Conservation (phyloP, 2,329 filamentous ascomycete genomes). For the Penicillium sp. region DNA sequence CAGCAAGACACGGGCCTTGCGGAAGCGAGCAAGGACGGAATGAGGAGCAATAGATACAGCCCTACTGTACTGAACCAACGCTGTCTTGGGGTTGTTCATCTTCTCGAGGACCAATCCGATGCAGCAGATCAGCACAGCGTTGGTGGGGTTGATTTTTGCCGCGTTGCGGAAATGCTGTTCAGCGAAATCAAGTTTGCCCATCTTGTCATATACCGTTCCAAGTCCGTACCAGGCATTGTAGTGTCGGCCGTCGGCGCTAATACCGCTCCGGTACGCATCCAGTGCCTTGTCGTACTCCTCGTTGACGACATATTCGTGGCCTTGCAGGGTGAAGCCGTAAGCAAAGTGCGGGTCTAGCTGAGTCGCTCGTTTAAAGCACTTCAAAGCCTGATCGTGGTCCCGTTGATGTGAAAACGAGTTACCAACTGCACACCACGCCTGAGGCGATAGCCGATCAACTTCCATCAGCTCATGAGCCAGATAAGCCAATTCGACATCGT, state of each 20-base stretch:
- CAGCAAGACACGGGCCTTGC: slow-evolving; percentile 87
- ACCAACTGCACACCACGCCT: slow-evolving; percentile 94
- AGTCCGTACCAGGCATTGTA: slow-evolving; percentile 98
- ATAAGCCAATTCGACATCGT: slow-evolving; percentile 88
- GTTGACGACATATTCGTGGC: slow-evolving; percentile 92
- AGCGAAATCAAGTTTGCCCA: slow-evolving; percentile 88
- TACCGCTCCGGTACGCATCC: slow-evolving; percentile 81
- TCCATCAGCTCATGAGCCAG: slow-evolving; percentile 90
- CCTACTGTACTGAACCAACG: slow-evolving; percentile 79
- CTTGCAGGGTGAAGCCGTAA: slow-evolving; percentile 93
- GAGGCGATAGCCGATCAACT: slow-evolving; percentile 82
- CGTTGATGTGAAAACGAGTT: slow-evolving; percentile 92
- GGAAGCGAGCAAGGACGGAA: slow-evolving; percentile 84
- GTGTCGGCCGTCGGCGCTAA: slow-evolving; percentile 83
- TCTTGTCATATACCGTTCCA: slow-evolving; percentile 81
- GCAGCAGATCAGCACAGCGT: slow-evolving; percentile 88
- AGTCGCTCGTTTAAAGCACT: slow-evolving; percentile 92
- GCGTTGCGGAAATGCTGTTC: slow-evolving; percentile 90
- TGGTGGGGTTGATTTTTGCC: slow-evolving; percentile 87
- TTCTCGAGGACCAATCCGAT: slow-evolving; percentile 90
- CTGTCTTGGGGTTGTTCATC: slow-evolving; percentile 78
- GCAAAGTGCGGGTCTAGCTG: slow-evolving; percentile 89
- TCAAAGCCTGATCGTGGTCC: slow-evolving; percentile 92
- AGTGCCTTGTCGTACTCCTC: slow-evolving; percentile 97
- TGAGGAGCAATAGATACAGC: slow-evolving; percentile 82